These are phyloP conservation scores for Petunia secreta DNA, from an alignment of 257 asterid genomes.

Conservation along the genomic window DNA sequence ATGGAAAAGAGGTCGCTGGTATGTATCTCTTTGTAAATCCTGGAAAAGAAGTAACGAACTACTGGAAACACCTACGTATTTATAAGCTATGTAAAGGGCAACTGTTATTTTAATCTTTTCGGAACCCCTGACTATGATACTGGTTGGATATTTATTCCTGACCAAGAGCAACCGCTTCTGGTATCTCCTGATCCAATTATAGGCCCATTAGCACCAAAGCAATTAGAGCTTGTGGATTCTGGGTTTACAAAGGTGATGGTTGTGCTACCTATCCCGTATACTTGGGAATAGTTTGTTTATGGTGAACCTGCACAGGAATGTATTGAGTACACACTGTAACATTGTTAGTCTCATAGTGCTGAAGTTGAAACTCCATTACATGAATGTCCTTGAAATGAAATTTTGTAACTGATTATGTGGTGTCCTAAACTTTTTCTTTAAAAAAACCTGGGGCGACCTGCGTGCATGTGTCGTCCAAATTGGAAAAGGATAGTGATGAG, in stretches of 20 bases:
- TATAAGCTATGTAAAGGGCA: background rate
- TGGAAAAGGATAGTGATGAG: no score
- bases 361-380: background rate
- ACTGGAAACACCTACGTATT: background rate
- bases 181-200: background rate
- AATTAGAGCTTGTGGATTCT: background rate
- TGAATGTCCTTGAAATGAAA: constrained; percentile 21
- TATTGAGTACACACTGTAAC: background rate
- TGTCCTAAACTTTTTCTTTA: background rate
- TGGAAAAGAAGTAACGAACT: background rate
- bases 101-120: background rate
- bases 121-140: background rate
- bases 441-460: no score
- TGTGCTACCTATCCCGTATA: background rate
- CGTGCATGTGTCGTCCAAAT: no score
- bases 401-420: background rate
- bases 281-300: constrained; percentile 10
- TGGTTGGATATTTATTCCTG: background rate
- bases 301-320: background rate
- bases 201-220: background rate
- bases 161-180: background rate
- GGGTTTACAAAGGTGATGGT: background rate
- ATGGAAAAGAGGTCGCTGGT: background rate
- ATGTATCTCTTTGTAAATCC: background rate
- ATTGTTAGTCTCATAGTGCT: background rate